A percentile compares a stretch with the other conserved stretches of the same genome.
Evolutionary conservation across 192 early-diverging fungal genomes (phyloP).

Genomic region (Coemansia sp.): DNA sequence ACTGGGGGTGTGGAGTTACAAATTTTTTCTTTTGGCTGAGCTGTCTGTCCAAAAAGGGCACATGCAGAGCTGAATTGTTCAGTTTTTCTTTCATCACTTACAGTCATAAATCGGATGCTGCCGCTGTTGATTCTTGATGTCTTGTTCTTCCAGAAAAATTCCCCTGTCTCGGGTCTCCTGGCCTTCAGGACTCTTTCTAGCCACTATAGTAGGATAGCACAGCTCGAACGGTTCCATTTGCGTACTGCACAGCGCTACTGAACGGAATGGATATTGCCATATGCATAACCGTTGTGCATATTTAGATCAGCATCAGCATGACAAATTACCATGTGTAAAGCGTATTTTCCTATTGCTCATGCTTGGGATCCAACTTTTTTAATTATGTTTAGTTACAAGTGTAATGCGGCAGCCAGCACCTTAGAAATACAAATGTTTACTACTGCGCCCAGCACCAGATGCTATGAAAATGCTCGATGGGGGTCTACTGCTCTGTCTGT

Average conservation of each 20-base stretch:
- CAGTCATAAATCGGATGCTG: neutral
- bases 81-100: neutral
- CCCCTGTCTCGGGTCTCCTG: neutral
- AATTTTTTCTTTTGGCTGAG: conserved; percentile 3
- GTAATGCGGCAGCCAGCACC: too few species aligned
- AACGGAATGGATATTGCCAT: too few species aligned
- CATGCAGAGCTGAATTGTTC: conserved; percentile 8
- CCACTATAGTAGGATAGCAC: too few species aligned
- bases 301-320: neutral
- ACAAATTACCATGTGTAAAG: neutral
- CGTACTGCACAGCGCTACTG: neutral
- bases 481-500: neutral
- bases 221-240: neutral
- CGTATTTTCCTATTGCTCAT: too few species aligned
- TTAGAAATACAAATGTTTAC: too few species aligned
- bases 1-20: conserved; percentile 10
- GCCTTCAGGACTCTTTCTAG: too few species aligned
- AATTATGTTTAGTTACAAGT: too few species aligned
- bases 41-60: conserved; percentile 3
- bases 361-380: too few species aligned
- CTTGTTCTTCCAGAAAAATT: neutral
- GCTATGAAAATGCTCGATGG: too few species aligned
- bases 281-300: neutral
- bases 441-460: too few species aligned
- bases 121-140: neutral